Conservation (phyloP, 805 yeast species). For the Ogataea haglerorum region DNA sequence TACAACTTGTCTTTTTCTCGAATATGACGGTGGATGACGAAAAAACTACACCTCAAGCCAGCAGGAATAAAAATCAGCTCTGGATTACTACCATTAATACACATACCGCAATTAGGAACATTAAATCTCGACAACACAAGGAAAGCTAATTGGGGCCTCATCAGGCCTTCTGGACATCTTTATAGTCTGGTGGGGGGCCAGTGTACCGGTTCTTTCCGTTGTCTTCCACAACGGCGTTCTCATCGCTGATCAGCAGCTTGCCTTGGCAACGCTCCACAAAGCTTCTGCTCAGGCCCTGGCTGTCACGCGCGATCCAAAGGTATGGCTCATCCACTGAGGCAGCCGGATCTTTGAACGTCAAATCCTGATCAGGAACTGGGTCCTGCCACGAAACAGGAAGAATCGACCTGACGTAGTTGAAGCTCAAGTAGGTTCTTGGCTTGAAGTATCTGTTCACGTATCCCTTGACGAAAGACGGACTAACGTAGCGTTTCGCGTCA, state of each 20-base stretch:
- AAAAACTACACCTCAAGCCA: slow-evolving; percentile 1
- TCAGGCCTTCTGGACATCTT: slow-evolving; percentile 32
- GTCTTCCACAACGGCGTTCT: slow-evolving; percentile 54
- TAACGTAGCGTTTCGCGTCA: slow-evolving; percentile 9
- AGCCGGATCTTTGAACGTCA: slow-evolving; percentile 51
- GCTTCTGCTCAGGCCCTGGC: slow-evolving; percentile 59
- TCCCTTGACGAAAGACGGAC: slow-evolving; percentile 9
- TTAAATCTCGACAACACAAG: slow-evolving; percentile 22
- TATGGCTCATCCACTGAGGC: slow-evolving; percentile 55
- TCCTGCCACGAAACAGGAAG: slow-evolving; percentile 38
- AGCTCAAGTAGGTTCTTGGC: slow-evolving; percentile 41
- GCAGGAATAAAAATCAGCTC: background rate
- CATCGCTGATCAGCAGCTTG: slow-evolving; percentile 53
- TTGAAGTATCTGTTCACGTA: slow-evolving; percentile 36
- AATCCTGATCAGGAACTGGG: slow-evolving; percentile 10
- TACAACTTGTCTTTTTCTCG: slow-evolving; percentile 5
- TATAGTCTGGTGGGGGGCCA: slow-evolving; percentile 72
- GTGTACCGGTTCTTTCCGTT: slow-evolving; percentile 51
- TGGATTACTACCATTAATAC: background rate
- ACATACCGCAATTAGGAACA: slow-evolving; percentile 1
- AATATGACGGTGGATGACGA: background rate
- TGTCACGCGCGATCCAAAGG: slow-evolving; percentile 70
- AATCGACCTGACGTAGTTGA: slow-evolving; percentile 36
- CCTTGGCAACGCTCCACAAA: slow-evolving; percentile 57
- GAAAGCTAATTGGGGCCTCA: slow-evolving; percentile 17